Evolutionary conservation across 768 basidiomycete genomes (phyloP).

Genomic region (Amanita muscaria): DNA sequence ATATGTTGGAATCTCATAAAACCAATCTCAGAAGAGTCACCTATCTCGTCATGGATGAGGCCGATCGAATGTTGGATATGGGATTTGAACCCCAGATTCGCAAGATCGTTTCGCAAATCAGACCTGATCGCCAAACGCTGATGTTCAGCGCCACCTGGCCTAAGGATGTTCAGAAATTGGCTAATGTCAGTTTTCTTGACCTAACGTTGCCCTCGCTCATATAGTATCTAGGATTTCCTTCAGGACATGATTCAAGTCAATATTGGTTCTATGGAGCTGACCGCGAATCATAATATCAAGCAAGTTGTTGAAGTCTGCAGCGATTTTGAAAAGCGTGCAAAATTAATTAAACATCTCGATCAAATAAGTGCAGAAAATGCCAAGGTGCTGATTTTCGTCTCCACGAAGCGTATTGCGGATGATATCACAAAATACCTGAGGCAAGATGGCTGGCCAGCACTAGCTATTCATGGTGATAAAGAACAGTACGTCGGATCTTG

Average conservation of each 20-base stretch:
- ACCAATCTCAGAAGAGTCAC: conserved; percentile 95
- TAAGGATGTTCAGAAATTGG: conserved; percentile 97
- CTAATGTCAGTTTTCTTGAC: conserved; percentile 45
- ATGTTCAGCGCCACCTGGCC: conserved; percentile 99
- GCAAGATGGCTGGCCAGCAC: conserved; percentile 98
- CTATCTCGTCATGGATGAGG: conserved; percentile 98
- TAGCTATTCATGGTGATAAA: conserved; percentile 99
- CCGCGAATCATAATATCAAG: conserved; percentile 95
- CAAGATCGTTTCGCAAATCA: conserved; percentile 95
- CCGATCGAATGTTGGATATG: conserved; percentile 99
- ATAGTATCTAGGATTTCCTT: conserved; percentile 69
- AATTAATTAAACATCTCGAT: conserved; percentile 94
- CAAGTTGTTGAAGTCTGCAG: conserved; percentile 96
- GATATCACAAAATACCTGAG: conserved; percentile 97
- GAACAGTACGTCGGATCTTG: conserved; percentile 63
- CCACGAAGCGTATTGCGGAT: conserved; percentile 95
- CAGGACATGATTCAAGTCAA: conserved; percentile 97
- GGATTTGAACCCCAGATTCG: conserved; percentile 99
- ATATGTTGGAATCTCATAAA: conserved; percentile 96
- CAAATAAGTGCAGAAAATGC: conserved; percentile 95
- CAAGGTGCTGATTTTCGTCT: conserved; percentile 98
- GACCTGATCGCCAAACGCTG: conserved; percentile 95
- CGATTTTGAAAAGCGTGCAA: conserved; percentile 94
- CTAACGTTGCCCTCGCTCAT: conserved; percentile 1
- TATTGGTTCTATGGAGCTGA: conserved; percentile 97